Percentiles rank a stretch among this genome's conserved stretches.
Evolutionary conservation across 306 rosid species (phyloP).

Genomic region (Lotus japonicus): DNA sequence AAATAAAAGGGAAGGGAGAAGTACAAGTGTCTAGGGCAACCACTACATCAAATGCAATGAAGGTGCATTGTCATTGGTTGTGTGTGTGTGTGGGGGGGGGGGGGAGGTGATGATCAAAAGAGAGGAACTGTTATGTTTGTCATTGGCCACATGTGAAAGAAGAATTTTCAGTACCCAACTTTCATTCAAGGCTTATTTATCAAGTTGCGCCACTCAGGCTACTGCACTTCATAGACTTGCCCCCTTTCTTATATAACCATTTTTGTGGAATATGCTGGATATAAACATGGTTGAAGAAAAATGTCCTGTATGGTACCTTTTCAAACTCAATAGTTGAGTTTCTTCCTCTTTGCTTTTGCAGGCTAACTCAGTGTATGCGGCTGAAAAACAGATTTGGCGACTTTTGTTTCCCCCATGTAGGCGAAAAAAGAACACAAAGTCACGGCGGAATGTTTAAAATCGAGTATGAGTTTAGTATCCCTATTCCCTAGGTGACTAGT

Average conservation of each 20-base stretch:
- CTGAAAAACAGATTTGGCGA: slow-evolving; percentile 80
- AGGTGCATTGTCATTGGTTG: too few relatives aligned
- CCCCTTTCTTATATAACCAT: background rate
- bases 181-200: background rate
- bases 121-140: background rate
- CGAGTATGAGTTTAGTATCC: slow-evolving; percentile 19
- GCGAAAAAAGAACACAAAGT: slow-evolving; percentile 47
- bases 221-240: background rate
- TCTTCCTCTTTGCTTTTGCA: slow-evolving; percentile 26
- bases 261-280: background rate
- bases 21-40: too few relatives aligned
- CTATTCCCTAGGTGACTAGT: background rate
- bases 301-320: background rate
- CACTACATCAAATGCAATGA: too few relatives aligned
- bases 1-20: background rate
- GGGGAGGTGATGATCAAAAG: too few relatives aligned
- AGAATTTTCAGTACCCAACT: background rate
- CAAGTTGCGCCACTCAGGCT: background rate
- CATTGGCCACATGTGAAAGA: background rate
- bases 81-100: too few relatives aligned
- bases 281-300: background rate
- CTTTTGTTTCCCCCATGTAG: slow-evolving; percentile 70
- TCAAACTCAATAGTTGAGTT: background rate
- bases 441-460: slow-evolving; percentile 32
- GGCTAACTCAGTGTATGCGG: slow-evolving; percentile 63